phyloP scores from a whole-genome alignment of 176 grass and related monocot species.

The Alopecurus myosuroides region DNA sequence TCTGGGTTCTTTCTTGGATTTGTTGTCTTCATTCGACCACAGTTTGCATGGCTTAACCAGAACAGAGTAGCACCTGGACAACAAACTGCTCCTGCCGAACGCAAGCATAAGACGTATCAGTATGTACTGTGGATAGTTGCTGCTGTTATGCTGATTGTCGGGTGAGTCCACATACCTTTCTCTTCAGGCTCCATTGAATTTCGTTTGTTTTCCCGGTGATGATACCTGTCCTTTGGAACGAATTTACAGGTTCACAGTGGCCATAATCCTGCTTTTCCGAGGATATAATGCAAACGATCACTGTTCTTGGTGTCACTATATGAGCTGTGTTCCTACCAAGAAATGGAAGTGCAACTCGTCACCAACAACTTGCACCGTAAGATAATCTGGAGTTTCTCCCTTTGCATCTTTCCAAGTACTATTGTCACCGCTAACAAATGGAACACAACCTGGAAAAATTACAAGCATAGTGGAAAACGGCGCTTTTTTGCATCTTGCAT shows the following conservation, averaged over 20 bases:
- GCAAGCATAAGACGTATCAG: slow-evolving; percentile 73
- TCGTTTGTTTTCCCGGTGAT: not conserved
- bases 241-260: slow-evolving; percentile 55
- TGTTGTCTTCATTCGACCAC: slow-evolving; percentile 69
- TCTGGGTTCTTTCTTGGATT: slow-evolving; percentile 94
- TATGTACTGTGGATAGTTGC: slow-evolving; percentile 64
- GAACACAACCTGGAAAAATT: not conserved
- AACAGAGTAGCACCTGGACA: slow-evolving; percentile 26
- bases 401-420: not conserved
- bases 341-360: slow-evolving; percentile 56
- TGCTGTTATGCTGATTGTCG: slow-evolving; percentile 42
- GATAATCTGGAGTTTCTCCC: not conserved
- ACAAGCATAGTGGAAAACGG: not conserved
- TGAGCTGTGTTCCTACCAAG: slow-evolving; percentile 67
- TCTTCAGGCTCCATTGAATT: not conserved
- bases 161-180: slow-evolving; percentile 19
- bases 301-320: slow-evolving; percentile 86
- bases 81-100: slow-evolving; percentile 9
- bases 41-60: slow-evolving; percentile 58
- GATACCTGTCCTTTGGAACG: slow-evolving; percentile 13
- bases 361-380: slow-evolving; percentile 42
- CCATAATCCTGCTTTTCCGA: slow-evolving; percentile 53
- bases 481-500: not conserved
- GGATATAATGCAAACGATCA: slow-evolving; percentile 73
- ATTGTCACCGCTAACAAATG: not conserved